Evolutionary conservation across 805 yeast species (phyloP).

Genomic region (Kuraishia floccosa): DNA sequence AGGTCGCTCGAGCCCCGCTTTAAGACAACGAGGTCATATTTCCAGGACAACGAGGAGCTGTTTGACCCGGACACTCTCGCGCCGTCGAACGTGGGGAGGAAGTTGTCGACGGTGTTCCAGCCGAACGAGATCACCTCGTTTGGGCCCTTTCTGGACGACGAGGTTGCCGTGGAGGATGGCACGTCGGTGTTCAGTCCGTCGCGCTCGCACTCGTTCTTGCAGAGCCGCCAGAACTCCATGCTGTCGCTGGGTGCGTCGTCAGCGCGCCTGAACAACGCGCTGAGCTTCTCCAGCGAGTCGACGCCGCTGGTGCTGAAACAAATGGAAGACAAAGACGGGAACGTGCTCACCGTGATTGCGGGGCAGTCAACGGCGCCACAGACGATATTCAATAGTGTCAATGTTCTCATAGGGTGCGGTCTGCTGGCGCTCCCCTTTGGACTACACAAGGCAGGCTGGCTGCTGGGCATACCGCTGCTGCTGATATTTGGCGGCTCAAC

Average conservation of each 20-base stretch:
- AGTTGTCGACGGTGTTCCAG: slow-evolving; percentile 41
- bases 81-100: slow-evolving; percentile 53
- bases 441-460: slow-evolving; percentile 52
- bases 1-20: slow-evolving; percentile 43
- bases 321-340: slow-evolving; percentile 64
- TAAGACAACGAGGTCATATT: slow-evolving; percentile 52
- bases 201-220: slow-evolving; percentile 16
- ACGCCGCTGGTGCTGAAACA: slow-evolving; percentile 45
- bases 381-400: slow-evolving; percentile 56
- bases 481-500: slow-evolving; percentile 55
- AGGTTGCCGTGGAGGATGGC: slow-evolving; percentile 25
- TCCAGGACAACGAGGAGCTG: slow-evolving; percentile 50
- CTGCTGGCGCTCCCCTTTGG: slow-evolving; percentile 58
- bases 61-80: slow-evolving; percentile 61
- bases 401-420: slow-evolving; percentile 60
- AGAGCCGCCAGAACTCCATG: slow-evolving; percentile 14
- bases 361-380: slow-evolving; percentile 77
- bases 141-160: slow-evolving; percentile 19
- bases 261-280: slow-evolving; percentile 5
- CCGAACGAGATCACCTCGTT: slow-evolving; percentile 3
- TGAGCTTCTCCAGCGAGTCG: slow-evolving; percentile 16
- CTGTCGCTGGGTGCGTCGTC: slow-evolving; percentile 18
- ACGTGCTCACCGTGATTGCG: slow-evolving; percentile 55
- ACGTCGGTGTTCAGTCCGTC: slow-evolving; percentile 25
- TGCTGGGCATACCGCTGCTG: slow-evolving; percentile 50